A percentile compares a stretch with the other conserved stretches of the same genome.
These are phyloP conservation scores for Agapanthus africanus DNA, from an alignment of 106 monocot species.

Conservation along the genomic window DNA sequence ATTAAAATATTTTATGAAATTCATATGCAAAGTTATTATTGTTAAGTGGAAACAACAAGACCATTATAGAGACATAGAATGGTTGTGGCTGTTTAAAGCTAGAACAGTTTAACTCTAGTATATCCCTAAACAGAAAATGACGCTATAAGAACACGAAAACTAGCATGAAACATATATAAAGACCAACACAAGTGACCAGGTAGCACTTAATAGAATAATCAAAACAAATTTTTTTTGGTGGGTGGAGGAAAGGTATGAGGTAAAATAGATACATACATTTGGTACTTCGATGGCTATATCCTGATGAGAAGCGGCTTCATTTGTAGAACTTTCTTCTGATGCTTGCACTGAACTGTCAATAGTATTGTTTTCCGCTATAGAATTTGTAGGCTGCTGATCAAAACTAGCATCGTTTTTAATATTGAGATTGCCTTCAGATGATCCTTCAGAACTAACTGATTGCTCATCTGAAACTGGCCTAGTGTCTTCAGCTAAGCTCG, in stretches of 20 bases:
- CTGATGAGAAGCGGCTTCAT: conserved; percentile 4
- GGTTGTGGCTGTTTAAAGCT: not conserved
- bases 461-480: conserved; percentile 22
- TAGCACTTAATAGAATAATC: not conserved
- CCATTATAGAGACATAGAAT: not conserved
- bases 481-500: conserved; percentile 11
- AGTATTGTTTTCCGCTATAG: conserved; percentile 13
- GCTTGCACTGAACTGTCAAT: conserved; percentile 1
- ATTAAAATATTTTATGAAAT: not conserved
- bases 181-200: not conserved
- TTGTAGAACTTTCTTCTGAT: conserved; percentile 11
- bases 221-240: not conserved
- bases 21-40: not conserved
- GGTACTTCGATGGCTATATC: conserved; percentile 2
- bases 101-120: not conserved
- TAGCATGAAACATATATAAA: not conserved
- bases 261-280: conserved; percentile 21
- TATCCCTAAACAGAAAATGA: not conserved
- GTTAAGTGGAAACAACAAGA: not conserved
- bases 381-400: conserved; percentile 8
- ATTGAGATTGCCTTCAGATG: not conserved
- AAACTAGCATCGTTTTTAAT: not conserved
- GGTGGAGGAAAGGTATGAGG: not conserved
- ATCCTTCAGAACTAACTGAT: conserved; percentile 12
- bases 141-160: not conserved